Evolutionary conservation across 305 asterid genomes (phyloP), one percentile per base, ranked within the genome.

Genomic region (Solanum hybrid): DNA sequence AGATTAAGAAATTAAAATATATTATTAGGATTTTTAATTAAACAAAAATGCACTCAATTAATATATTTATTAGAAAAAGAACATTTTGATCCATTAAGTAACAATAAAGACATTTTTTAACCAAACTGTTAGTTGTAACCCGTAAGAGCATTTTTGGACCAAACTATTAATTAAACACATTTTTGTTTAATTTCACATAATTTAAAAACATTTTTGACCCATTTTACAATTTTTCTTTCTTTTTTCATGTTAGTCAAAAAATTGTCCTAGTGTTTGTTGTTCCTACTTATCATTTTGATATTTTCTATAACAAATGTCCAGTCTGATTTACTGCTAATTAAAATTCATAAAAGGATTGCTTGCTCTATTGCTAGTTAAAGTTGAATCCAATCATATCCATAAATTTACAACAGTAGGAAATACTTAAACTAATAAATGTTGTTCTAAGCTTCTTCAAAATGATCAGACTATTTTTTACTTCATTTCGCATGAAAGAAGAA

Each of bases 331-430:
- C 26, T 51, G 75, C 29, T 60, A 85, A 20, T 11, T 31, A 32
- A 20, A 32, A 32, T 11, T 8, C 46, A 85, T 20, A 60, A 29
- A 32, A 85, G 77, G 51, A 85, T 87, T 89, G 88, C 38, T 87
- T 73, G 88, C 89, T 90, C 42, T 89, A 90, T 88, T 90, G 93
- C 92, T 91, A 90, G 91, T 91, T 76, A 60, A 89, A 75, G 24
- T 56, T 56, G 69, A 56, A 79, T 88, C 66, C 94, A 94, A 88
- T 17, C 24, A 77, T 79, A 60, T 87, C 76, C 88, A 85, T 85
- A 5, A 90, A 92, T 89, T 92, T 89, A 93, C 95, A 94, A 56
- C 89, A 92, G 87, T 32, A 87, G 86, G 90, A 86, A 78, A 10
- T n/a, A 36, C 89, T 85, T 87, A 81, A 46, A 37, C 29, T 84